phyloP scores from a whole-genome alignment of 176 grass and related monocot genomes.

The Paspalum vaginatum region DNA sequence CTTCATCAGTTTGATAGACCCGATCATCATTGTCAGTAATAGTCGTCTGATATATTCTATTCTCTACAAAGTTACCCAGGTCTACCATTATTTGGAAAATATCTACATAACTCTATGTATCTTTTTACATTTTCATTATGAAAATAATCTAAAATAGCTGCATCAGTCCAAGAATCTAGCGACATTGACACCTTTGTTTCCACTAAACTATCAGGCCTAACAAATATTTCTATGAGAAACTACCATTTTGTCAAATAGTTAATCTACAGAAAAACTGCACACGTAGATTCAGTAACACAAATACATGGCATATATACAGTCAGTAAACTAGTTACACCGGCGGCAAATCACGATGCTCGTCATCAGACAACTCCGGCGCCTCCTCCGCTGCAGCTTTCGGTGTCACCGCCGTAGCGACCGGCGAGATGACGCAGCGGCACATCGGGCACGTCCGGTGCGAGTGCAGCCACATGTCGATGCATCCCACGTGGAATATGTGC shows the following conservation, averaged over 20 bases:
- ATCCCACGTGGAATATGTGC: conserved; percentile 50
- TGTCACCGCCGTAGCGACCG: not conserved
- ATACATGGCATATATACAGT: not conserved
- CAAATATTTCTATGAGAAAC: not conserved
- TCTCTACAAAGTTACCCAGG: too few relatives aligned
- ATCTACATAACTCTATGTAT: too few relatives aligned
- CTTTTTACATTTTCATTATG: too few relatives aligned
- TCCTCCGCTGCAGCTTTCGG: not conserved
- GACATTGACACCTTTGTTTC: not conserved
- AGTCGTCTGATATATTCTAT: too few relatives aligned
- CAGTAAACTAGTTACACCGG: conserved; percentile 32
- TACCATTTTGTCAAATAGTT: not conserved
- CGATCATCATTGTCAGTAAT: too few relatives aligned
- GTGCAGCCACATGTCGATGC: conserved; percentile 58
- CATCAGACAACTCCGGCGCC: not conserved
- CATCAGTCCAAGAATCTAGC: too few relatives aligned
- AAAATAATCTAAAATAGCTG: too few relatives aligned
- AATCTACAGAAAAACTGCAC: too few relatives aligned
- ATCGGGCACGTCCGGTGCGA: conserved; percentile 54
- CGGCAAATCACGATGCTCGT: not conserved
- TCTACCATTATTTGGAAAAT: too few relatives aligned
- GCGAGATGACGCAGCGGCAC: conserved; percentile 45
- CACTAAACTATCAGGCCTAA: not conserved
- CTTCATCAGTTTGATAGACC: too few relatives aligned
- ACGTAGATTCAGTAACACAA: not conserved